phyloP scores from a whole-genome alignment of 2,329 filamentous ascomycete species.

The Dothidotthia symphoricarpi region DNA sequence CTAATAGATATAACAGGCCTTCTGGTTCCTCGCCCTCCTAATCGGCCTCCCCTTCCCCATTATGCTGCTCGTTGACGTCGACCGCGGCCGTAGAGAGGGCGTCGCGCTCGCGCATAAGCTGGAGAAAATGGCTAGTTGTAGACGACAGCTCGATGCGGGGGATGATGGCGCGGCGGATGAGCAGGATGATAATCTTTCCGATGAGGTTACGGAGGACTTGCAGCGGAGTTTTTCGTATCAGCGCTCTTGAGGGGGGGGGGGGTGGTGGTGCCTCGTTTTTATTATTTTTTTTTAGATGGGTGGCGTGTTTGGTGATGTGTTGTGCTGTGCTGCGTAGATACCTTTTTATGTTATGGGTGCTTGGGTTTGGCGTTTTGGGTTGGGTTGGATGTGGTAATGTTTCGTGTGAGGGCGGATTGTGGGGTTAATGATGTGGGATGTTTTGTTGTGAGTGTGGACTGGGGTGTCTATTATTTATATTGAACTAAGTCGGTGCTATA shows the following conservation, averaged over 20 bases:
- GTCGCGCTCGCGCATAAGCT: constrained; percentile 43
- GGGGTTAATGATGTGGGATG: no score
- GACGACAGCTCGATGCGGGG: constrained; percentile 10
- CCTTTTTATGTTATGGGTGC: no score
- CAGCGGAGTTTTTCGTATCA: constrained; percentile 19
- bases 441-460: no score
- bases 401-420: no score
- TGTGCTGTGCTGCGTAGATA: no score
- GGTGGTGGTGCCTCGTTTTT: no score
- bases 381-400: no score
- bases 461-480: no score
- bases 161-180: constrained; percentile 9
- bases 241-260: constrained; percentile 7
- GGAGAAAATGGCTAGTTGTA: constrained; percentile 25
- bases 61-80: constrained; percentile 81
- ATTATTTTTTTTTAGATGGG: no score
- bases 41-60: constrained; percentile 81
- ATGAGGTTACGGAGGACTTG: constrained; percentile 14
- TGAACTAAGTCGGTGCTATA: no score
- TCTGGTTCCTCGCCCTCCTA: constrained; percentile 86
- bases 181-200: constrained; percentile 10
- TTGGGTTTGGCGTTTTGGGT: no score
- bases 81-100: constrained; percentile 52
- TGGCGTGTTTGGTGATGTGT: no score
- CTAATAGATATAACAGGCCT: constrained; percentile 54